These are phyloP conservation scores for Iberis amara DNA, from an alignment of 441 rosid species.

Conservation along the genomic window DNA sequence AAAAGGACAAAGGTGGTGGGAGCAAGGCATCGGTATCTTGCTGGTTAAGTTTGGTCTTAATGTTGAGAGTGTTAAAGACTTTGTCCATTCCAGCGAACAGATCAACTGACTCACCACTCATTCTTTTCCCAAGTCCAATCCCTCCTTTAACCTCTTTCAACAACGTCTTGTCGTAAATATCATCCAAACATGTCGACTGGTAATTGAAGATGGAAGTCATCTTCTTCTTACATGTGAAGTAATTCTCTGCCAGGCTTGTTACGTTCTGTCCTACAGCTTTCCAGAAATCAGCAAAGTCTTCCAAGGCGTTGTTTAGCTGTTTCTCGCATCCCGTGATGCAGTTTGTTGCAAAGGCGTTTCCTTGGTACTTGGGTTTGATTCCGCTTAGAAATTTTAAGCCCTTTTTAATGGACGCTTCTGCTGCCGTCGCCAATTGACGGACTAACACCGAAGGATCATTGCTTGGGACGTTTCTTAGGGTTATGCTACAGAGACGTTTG, in stretches of 20 bases:
- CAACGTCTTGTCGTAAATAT: conserved; percentile 30
- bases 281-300: conserved; percentile 35
- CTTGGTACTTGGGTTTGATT: conserved; percentile 30
- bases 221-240: conserved; percentile 33
- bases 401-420: conserved; percentile 27
- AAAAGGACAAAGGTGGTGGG: conserved; percentile 35
- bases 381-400: conserved; percentile 24
- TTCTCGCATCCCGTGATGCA: conserved; percentile 28
- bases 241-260: conserved; percentile 30
- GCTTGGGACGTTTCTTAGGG: conserved; percentile 28
- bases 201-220: conserved; percentile 28
- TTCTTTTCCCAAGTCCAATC: conserved; percentile 32
- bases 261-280: conserved; percentile 30
- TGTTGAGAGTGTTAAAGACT: conserved; percentile 31
- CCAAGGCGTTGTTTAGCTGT: conserved; percentile 30
- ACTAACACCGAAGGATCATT: conserved; percentile 30
- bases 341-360: conserved; percentile 28
- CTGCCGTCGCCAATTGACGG: conserved; percentile 30
- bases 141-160: conserved; percentile 30
- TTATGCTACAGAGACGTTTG: conserved; percentile 29
- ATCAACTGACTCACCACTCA: conserved; percentile 35
- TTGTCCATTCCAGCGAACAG: conserved; percentile 31
- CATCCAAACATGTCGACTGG: conserved; percentile 33
- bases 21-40: conserved; percentile 32
- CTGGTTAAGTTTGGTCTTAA: conserved; percentile 31